phyloP scores from a whole-genome alignment of 805 yeast species.

The Kodamaea jinghongensis region DNA sequence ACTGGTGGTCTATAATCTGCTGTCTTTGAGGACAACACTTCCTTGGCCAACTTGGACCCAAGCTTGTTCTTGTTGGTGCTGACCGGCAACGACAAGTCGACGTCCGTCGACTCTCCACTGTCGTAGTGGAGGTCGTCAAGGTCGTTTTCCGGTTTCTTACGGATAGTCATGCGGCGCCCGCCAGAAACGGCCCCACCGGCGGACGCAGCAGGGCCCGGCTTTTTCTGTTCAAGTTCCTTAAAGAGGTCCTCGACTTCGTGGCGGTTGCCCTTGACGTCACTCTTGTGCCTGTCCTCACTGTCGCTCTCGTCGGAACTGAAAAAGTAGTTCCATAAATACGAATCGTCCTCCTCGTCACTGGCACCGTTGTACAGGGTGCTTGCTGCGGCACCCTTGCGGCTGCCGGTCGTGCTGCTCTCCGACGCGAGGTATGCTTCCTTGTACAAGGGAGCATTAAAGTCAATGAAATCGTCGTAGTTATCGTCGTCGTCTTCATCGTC shows the following conservation, averaged over 20 bases:
- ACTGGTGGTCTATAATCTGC: slow-evolving; percentile 89
- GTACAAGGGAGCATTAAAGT: slow-evolving; percentile 31
- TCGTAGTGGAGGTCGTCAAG: slow-evolving; percentile 28
- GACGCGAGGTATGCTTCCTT: slow-evolving; percentile 9
- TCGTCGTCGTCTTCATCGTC: slow-evolving; percentile 37
- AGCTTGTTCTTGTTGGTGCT: slow-evolving; percentile 46
- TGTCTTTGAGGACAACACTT: slow-evolving; percentile 82
- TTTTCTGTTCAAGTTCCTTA: slow-evolving; percentile 21
- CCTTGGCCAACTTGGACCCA: slow-evolving; percentile 86
- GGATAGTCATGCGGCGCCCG: slow-evolving; percentile 8
- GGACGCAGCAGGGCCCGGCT: not conserved
- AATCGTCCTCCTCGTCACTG: slow-evolving; percentile 58
- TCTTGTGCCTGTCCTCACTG: slow-evolving; percentile 16
- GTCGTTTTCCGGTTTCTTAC: slow-evolving; percentile 3
- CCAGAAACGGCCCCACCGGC: not conserved
- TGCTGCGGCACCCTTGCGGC: slow-evolving; percentile 14
- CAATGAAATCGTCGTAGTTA: slow-evolving; percentile 39
- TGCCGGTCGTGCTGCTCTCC: slow-evolving; percentile 10
- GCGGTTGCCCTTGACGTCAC: slow-evolving; percentile 20
- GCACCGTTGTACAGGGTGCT: slow-evolving; percentile 24
- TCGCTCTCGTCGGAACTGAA: slow-evolving; percentile 44
- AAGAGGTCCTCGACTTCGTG: slow-evolving; percentile 22
- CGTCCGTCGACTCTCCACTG: slow-evolving; percentile 92
- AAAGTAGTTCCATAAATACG: slow-evolving; percentile 73
- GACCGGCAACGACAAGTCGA: slow-evolving; percentile 71